Evolutionary conservation across 208 protist species (phyloP).

Genomic region (Acanthamoeba triangularis): DNA sequence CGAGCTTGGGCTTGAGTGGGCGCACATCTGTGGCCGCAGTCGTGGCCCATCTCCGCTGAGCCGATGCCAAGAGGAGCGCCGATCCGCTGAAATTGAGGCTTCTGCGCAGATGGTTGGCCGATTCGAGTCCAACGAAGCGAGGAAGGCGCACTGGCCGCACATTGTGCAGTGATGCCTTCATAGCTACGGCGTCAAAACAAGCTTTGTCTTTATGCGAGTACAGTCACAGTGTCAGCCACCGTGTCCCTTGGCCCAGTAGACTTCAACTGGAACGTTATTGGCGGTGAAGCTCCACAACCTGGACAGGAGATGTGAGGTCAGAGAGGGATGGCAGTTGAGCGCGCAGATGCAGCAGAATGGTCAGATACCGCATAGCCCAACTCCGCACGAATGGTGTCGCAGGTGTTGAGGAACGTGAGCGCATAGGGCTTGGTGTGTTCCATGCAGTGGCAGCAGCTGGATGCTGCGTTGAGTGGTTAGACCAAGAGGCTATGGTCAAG

Average conservation of each 20-base stretch:
- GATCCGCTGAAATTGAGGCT: slow-evolving; percentile 46
- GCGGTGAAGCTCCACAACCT: background rate
- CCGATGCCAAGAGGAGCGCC: background rate
- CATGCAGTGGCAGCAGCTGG: background rate
- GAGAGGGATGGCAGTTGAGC: no score
- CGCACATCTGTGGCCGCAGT: background rate
- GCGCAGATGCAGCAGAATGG: no score
- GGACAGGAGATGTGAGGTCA: no score
- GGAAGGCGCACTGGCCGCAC: background rate
- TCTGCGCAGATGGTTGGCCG: background rate
- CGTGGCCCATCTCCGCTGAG: background rate
- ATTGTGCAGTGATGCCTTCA: background rate
- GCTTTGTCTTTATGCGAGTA: no score
- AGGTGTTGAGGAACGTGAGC: background rate
- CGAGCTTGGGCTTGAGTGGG: background rate
- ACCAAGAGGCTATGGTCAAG: no score
- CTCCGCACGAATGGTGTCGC: background rate
- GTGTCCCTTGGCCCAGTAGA: no score
- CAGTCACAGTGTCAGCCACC: no score
- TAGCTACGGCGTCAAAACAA: no score
- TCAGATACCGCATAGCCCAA: background rate
- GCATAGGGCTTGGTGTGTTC: background rate
- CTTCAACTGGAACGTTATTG: no score
- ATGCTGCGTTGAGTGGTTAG: background rate
- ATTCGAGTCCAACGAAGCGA: background rate